phyloP scores from a whole-genome alignment of 2,329 filamentous ascomycete species.

The Ceratocystis eucalypticola region DNA sequence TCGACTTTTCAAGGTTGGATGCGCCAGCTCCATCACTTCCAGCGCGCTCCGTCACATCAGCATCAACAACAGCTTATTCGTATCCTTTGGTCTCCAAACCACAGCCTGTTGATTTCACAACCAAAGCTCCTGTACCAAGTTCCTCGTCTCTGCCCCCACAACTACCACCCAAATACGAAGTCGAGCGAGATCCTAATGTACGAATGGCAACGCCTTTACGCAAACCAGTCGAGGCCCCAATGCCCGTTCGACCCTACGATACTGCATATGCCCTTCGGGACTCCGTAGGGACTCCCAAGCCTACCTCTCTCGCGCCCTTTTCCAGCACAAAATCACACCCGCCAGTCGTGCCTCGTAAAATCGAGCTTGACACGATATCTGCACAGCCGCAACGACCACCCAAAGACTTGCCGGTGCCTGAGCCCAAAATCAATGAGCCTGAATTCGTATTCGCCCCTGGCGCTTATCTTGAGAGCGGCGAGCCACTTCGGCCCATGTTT shows the following conservation, averaged over 20 bases:
- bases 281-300: neutral
- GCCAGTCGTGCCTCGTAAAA: conserved; percentile 8
- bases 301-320: neutral
- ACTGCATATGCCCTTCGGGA: conserved; percentile 1
- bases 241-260: neutral
- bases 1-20: conserved; percentile 27
- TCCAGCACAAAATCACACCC: neutral
- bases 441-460: conserved; percentile 68
- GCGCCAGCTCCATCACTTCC: conserved; percentile 22
- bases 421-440: conserved; percentile 31
- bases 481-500: conserved; percentile 75
- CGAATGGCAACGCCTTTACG: neutral
- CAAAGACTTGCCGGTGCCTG: conserved; percentile 9
- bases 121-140: conserved; percentile 20
- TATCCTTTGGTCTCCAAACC: conserved; percentile 46
- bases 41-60: conserved; percentile 14
- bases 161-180: conserved; percentile 25
- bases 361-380: conserved; percentile 9
- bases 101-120: conserved; percentile 34
- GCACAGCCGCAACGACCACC: conserved; percentile 12
- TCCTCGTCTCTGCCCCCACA: conserved; percentile 21
- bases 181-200: neutral
- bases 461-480: conserved; percentile 80
- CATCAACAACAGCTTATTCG: conserved; percentile 19
- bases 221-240: conserved; percentile 3